Conservation (phyloP, 139 green algal species). For the Chlorella sp. region DNA sequence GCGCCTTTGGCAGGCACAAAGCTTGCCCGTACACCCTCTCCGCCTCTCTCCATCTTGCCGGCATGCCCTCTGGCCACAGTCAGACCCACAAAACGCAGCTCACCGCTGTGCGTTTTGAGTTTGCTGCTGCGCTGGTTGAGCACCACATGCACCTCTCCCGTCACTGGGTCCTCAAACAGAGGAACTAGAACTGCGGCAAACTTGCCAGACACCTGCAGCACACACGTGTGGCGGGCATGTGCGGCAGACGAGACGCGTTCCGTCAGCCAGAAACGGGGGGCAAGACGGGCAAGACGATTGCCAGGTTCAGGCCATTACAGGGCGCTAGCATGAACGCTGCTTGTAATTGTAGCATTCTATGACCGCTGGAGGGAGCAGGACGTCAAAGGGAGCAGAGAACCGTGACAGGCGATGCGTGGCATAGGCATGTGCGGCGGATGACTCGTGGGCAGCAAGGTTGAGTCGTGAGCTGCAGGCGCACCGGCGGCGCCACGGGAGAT, state of each 20-base stretch:
- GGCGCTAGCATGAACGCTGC: too few species aligned
- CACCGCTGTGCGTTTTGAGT: slow-evolving; percentile 52
- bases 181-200: slow-evolving; percentile 65
- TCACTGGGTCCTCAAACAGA: slow-evolving; percentile 59
- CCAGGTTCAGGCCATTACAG: too few species aligned
- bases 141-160: slow-evolving; percentile 56
- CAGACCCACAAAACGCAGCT: background rate
- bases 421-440: too few species aligned
- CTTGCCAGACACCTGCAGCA: slow-evolving; percentile 39
- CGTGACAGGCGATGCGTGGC: too few species aligned
- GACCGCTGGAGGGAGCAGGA: too few species aligned
- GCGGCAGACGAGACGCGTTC: background rate
- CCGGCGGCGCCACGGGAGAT: background rate
- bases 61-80: too few species aligned
- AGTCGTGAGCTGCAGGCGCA: background rate
- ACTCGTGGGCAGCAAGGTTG: too few species aligned
- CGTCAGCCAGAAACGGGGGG: background rate
- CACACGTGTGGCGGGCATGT: background rate
- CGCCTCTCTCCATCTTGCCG: too few species aligned
- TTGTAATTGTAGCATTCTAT: too few species aligned
- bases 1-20: background rate
- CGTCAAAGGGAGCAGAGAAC: too few species aligned
- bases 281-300: too few species aligned
- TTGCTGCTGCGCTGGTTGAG: slow-evolving; percentile 64
- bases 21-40: too few species aligned